A percentile compares a stretch with the other conserved stretches of the same genome.
Conservation (phyloP, 192 early-diverging fungal species). For the Gamsiella multidivaricata region DNA sequence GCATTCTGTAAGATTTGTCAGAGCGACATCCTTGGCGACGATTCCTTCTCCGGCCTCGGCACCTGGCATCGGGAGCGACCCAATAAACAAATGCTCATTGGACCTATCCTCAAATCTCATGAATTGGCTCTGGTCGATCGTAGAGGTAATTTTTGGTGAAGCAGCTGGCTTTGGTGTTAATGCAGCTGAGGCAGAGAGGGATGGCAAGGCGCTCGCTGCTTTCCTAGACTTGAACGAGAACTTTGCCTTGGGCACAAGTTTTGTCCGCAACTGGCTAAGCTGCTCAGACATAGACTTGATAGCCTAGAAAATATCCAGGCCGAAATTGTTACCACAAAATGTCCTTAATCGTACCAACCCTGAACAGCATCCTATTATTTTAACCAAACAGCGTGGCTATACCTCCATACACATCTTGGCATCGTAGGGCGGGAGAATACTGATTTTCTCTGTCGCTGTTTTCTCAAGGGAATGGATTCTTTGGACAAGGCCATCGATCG, state of each 20-base stretch:
- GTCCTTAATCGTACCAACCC: neutral
- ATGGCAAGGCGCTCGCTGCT: conserved; percentile 1
- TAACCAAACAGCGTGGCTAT: neutral
- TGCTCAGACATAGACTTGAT: conserved; percentile 58
- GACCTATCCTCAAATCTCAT: conserved; percentile 53
- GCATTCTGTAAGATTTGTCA: conserved; percentile 68
- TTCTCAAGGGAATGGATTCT: conserved; percentile 69
- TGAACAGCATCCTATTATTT: neutral
- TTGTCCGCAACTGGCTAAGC: conserved; percentile 46
- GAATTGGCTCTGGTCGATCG: conserved; percentile 27
- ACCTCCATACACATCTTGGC: conserved; percentile 68
- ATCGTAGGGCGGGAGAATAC: conserved; percentile 76
- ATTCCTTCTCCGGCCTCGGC: neutral
- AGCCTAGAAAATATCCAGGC: too few relatives aligned
- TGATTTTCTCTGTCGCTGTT: conserved; percentile 68
- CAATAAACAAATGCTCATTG: conserved; percentile 44
- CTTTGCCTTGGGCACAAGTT: conserved; percentile 67
- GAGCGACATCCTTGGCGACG: conserved; percentile 64
- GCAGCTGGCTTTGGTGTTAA: neutral
- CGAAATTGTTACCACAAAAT: neutral
- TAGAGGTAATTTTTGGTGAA: neutral
- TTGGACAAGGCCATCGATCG: conserved; percentile 56
- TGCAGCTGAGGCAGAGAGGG: neutral
- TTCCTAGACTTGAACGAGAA: conserved; percentile 77
- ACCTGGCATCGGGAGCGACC: conserved; percentile 24